Base-by-base conservation (phyloP, 2,329 filamentous ascomycete genomes). In the Fusarium sp. region DNA sequence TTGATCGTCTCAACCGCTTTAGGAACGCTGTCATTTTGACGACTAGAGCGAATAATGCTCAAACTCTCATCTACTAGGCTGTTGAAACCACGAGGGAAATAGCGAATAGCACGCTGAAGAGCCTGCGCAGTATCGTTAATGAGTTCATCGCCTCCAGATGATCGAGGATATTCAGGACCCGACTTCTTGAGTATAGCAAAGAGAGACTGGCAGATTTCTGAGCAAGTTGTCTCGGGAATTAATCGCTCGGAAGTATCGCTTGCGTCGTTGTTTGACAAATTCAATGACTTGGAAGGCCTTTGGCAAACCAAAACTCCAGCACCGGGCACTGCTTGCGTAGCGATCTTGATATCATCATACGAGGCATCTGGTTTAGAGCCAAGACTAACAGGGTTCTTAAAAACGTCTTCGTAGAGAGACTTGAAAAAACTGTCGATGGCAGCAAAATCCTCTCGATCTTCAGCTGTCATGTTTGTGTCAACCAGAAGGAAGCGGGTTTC, bases 261-360 rank as follows among this genome's bases (percentile, higher is more conserved):
- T 13, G 37, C 38, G 4, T 32, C 32, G 10, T 50, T 66, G 7
- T 33, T 63, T 5, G 67, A 60, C 3, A 49, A 20, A 12, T 48
- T 59, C 10, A 62, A 41, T 27, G 70, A 55, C 40, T 71, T 69
- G 4, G 80, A 71, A 4, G 78, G 76, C 26, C 76, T 76, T 71
- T 87, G 85, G 26, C 80, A 80, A 9, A 83, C 78, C 20, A 88
- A 76, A 37, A 84, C 80, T 5, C 84, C 85, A 35, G 84, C 79
- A 5, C 86, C 85, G 45, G 84, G 81, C 11, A 83, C 80, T 7
- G 84, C 83, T 64, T 85, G 81, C 15, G 82, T 79, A 7, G 84
- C 80, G 5, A 84, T 75, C 42, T 82, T 81, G 9, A 81, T 74
- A 15, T 83, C 81, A 18, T 85, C 84, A 6, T 80, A 72, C 2